Conservation (phyloP, 2,329 filamentous ascomycete species). For the Sclerotinia minor region DNA sequence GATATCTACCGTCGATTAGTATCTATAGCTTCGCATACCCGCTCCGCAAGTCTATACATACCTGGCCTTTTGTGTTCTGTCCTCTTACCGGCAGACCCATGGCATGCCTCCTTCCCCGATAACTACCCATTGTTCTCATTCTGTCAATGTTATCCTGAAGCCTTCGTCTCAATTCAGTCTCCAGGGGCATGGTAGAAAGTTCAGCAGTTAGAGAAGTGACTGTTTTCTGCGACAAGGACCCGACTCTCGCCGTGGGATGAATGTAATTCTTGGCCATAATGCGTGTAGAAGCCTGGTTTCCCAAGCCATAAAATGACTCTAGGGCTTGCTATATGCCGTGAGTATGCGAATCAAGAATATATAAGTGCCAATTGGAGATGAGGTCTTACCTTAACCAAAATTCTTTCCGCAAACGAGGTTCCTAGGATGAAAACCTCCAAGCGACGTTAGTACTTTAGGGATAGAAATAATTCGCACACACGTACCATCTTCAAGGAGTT, state of each 20-base stretch:
- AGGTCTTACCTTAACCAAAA: constrained; percentile 73
- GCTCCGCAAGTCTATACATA: constrained; percentile 39
- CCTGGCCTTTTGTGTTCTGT: constrained; percentile 81
- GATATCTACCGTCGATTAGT: constrained; percentile 48
- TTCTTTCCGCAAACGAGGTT: constrained; percentile 79
- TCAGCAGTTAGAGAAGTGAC: constrained; percentile 81
- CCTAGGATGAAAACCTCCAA: constrained; percentile 73
- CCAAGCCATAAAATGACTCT: constrained; percentile 83
- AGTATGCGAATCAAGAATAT: constrained; percentile 8
- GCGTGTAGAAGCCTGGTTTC: constrained; percentile 64
- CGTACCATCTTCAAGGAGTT: constrained; percentile 35
- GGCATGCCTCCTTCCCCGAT: constrained; percentile 85
- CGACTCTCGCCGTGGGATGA: constrained; percentile 77
- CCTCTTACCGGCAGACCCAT: constrained; percentile 90
- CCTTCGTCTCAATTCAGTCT: constrained; percentile 78
- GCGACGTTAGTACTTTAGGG: constrained; percentile 21
- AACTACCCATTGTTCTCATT: constrained; percentile 86
- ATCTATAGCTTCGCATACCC: neutral
- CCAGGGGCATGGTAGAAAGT: constrained; percentile 87
- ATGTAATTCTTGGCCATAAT: constrained; percentile 90
- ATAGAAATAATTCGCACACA: too few relatives aligned
- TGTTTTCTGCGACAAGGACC: constrained; percentile 71
- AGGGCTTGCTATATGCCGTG: constrained; percentile 63
- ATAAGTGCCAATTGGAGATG: neutral
- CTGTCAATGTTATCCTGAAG: constrained; percentile 83